Percentiles rank a stretch among this genome's conserved stretches.
Conservation (phyloP, 495 filamentous ascomycete genomes). For the Jackrogersella multiformis region DNA sequence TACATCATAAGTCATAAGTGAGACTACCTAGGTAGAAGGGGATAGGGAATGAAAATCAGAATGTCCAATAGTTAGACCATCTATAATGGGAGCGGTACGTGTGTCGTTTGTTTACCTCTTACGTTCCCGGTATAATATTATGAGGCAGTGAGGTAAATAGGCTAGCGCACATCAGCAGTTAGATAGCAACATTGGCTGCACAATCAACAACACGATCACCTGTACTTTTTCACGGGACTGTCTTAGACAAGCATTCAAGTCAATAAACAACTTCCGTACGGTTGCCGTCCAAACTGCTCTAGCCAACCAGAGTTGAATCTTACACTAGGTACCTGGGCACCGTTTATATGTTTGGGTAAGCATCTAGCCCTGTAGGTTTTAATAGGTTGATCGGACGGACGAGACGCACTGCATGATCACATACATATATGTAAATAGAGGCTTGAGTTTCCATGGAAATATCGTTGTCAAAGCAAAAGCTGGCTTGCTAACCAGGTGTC, state of each 20-base stretch:
- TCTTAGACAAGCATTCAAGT: slow-evolving; percentile 20
- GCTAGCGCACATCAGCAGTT: slow-evolving; percentile 18
- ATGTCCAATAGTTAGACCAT: slow-evolving; percentile 1
- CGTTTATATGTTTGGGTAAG: slow-evolving; percentile 4
- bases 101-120: slow-evolving; percentile 17
- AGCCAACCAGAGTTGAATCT: slow-evolving; percentile 17
- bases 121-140: slow-evolving; percentile 20
- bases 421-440: slow-evolving; percentile 22
- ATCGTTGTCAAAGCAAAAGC: slow-evolving; percentile 5
- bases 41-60: not conserved
- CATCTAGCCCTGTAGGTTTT: not conserved
- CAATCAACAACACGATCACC: not conserved
- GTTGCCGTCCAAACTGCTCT: not conserved
- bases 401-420: slow-evolving; percentile 31
- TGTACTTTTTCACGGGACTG: not conserved
- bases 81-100: slow-evolving; percentile 13
- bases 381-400: slow-evolving; percentile 23
- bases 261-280: slow-evolving; percentile 7
- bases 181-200: not conserved
- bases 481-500: slow-evolving; percentile 16
- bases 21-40: too few species aligned
- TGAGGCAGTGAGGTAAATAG: too few species aligned
- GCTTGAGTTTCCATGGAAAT: slow-evolving; percentile 8
- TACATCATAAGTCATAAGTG: too few species aligned
- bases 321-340: slow-evolving; percentile 17